phyloP scores from a whole-genome alignment of 768 basidiomycete species.

The Boletus speciosus region DNA sequence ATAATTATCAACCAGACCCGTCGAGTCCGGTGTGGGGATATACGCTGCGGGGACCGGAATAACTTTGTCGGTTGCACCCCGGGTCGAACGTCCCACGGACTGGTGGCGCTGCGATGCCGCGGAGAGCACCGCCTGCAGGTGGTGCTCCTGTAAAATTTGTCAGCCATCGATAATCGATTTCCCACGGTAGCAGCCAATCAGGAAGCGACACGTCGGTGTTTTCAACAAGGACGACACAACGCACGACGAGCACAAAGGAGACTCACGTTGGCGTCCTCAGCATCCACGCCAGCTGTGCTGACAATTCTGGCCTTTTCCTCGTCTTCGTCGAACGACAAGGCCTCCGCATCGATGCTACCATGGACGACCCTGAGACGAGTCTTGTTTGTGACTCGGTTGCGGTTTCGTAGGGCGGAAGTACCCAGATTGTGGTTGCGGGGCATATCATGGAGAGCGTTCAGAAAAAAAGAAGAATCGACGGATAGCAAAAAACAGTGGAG shows the following conservation, averaged over 20 bases:
- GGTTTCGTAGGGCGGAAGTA: constrained; percentile 77
- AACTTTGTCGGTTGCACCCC: constrained; percentile 32
- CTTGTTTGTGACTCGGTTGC: constrained; percentile 91
- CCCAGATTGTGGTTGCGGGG: constrained; percentile 77
- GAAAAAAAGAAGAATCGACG: constrained; percentile 38
- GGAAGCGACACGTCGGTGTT: constrained; percentile 38
- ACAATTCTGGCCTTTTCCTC: constrained; percentile 81
- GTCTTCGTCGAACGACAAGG: constrained; percentile 79
- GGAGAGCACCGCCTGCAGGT: constrained; percentile 54
- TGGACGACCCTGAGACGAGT: constrained; percentile 81
- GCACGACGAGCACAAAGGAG: constrained; percentile 32
- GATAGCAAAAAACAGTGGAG: constrained; percentile 27
- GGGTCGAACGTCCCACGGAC: constrained; percentile 34
- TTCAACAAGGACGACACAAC: constrained; percentile 42
- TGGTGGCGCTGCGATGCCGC: constrained; percentile 51
- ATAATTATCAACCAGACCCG: constrained; percentile 75
- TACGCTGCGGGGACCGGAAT: constrained; percentile 52
- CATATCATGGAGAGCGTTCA: constrained; percentile 72
- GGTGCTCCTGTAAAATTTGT: constrained; percentile 53
- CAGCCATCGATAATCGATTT: constrained; percentile 52
- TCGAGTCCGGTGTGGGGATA: constrained; percentile 93
- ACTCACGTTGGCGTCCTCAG: constrained; percentile 92
- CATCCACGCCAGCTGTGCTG: constrained; percentile 83
- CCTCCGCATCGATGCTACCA: constrained; percentile 78
- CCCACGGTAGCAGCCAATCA: constrained; percentile 47